Percentiles rank a stretch among this genome's conserved stretches.
Conservation (phyloP, 2,329 filamentous ascomycete genomes). For the Torrubiellomyces zombiae region DNA sequence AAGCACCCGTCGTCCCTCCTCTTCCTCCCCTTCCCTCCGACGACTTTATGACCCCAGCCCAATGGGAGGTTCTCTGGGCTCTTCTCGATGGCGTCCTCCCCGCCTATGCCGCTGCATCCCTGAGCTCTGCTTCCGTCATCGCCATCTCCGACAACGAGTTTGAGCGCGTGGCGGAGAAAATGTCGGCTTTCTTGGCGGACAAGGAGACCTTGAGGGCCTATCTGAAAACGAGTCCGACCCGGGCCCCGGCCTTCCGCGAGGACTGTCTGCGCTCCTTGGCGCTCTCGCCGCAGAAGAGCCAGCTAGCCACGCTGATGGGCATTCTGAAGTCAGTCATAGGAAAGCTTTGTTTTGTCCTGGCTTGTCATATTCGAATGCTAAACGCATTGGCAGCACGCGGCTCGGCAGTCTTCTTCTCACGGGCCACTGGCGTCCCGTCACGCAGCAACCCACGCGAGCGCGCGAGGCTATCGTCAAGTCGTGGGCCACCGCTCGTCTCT, state of each 20-base stretch:
- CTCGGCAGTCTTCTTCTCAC: conserved; percentile 49
- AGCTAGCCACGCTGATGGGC: conserved; percentile 22
- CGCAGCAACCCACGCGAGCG: conserved; percentile 40
- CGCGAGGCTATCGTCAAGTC: conserved; percentile 44
- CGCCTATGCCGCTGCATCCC: conserved; percentile 33
- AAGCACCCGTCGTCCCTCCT: no score
- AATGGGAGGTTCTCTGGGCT: conserved; percentile 38
- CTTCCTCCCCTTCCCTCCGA: conserved; percentile 11
- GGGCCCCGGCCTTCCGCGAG: conserved; percentile 38
- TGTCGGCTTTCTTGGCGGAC: no score
- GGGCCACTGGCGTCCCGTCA: conserved; percentile 45
- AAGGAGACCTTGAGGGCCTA: no score
- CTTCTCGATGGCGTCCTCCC: conserved; percentile 44
- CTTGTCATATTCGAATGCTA: conserved; percentile 1
- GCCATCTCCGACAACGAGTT: conserved; percentile 34
- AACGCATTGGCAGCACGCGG: conserved; percentile 31
- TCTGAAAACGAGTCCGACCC: no score
- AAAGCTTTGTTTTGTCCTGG: not conserved
- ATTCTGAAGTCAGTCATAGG: conserved; percentile 26
- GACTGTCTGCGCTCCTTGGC: conserved; percentile 27
- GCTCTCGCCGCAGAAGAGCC: conserved; percentile 16
- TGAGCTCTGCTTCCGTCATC: conserved; percentile 13
- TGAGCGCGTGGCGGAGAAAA: no score
- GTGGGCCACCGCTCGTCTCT: conserved; percentile 44
- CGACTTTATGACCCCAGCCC: conserved; percentile 25